Conservation (phyloP, 208 protist species). For the Wallacemonas sp. region DNA sequence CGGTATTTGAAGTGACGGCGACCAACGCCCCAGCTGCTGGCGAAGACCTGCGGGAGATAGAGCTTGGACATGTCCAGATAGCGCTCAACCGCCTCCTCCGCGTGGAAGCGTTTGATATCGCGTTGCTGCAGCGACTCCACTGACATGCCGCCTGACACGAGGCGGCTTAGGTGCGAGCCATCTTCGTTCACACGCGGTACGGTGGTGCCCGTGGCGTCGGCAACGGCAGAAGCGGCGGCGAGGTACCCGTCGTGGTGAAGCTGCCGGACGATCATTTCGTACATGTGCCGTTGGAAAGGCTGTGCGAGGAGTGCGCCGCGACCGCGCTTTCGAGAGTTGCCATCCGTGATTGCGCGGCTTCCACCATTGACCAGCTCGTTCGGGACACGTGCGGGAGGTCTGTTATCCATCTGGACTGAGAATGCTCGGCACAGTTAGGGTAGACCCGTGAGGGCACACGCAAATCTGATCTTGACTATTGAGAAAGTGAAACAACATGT, state of each 20-base stretch:
- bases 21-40: constrained; percentile 52
- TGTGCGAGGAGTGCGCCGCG: constrained; percentile 45
- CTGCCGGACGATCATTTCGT: constrained; percentile 80
- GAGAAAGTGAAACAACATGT: no score
- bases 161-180: constrained; percentile 40
- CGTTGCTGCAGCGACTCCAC: constrained; percentile 42
- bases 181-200: constrained; percentile 51
- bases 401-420: background rate
- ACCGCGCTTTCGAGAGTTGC: constrained; percentile 45
- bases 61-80: constrained; percentile 75
- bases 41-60: constrained; percentile 67
- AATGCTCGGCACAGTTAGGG: no score
- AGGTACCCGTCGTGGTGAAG: constrained; percentile 84
- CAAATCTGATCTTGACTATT: no score
- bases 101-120: constrained; percentile 37
- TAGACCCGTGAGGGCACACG: no score
- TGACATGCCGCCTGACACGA: constrained; percentile 55
- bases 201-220: constrained; percentile 68
- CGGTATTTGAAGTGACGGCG: constrained; percentile 56
- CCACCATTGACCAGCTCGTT: constrained; percentile 15
- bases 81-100: constrained; percentile 69
- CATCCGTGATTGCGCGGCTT: constrained; percentile 12
- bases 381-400: background rate
- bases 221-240: constrained; percentile 67
- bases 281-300: constrained; percentile 60